phyloP scores from a whole-genome alignment of 169 alveolate genomes.

The Plasmodium inui region DNA sequence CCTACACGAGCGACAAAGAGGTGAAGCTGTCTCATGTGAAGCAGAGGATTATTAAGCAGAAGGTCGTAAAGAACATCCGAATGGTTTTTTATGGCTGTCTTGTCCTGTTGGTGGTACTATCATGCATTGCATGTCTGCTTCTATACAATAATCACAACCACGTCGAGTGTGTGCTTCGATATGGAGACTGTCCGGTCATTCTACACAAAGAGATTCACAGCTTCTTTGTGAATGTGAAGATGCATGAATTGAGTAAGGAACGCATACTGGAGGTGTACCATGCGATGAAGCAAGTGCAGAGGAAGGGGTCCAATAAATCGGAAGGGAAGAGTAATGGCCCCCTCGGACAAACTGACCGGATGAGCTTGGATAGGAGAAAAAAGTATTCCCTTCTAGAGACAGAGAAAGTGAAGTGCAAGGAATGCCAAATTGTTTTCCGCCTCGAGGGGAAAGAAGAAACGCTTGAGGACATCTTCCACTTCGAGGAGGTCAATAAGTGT shows the following conservation, averaged over 20 bases:
- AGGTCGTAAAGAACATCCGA: neutral
- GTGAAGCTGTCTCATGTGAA: conserved; percentile 21
- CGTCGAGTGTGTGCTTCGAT: conserved; percentile 24
- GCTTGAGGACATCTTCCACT: conserved; percentile 11
- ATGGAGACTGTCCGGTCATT: conserved; percentile 39
- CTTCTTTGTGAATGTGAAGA: neutral
- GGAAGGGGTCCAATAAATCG: neutral
- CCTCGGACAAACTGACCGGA: neutral
- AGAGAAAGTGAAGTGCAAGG: conserved; percentile 16
- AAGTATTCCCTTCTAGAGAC: conserved; percentile 2
- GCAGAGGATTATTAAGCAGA: conserved; percentile 16
- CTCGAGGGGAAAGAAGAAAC: conserved; percentile 36
- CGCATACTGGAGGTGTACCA: conserved; percentile 2
- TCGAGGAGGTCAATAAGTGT: conserved; percentile 30
- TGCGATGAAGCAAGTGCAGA: neutral
- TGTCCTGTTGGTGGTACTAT: neutral
- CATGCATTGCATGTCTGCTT: neutral
- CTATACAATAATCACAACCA: conserved; percentile 12
- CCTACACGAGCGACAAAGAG: conserved; percentile 23
- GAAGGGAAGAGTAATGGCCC: neutral
- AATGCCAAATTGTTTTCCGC: conserved; percentile 19
- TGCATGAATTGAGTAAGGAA: conserved; percentile 25
- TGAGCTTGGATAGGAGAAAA: neutral
- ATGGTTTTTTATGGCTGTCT: neutral
- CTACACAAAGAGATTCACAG: conserved; percentile 4